Evolutionary conservation across 2,329 filamentous ascomycete genomes (phyloP).

Genomic region (Canariomyces notabilis): DNA sequence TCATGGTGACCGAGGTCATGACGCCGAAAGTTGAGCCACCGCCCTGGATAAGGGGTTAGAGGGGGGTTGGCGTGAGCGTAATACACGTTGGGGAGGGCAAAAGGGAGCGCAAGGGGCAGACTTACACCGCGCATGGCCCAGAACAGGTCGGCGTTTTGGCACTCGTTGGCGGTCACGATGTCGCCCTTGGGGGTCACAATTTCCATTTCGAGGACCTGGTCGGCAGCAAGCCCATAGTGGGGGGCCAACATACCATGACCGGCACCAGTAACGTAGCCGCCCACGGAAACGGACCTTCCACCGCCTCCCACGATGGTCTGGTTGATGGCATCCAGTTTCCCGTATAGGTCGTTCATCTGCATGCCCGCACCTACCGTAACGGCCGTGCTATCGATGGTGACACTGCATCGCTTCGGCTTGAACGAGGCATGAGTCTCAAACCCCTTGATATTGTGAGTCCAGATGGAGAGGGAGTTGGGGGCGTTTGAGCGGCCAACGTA

Average conservation of each 20-base stretch:
- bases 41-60: conserved; percentile 33
- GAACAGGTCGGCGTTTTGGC: conserved; percentile 47
- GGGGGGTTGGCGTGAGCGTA: background rate
- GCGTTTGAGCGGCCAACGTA: conserved; percentile 55
- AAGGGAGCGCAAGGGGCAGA: conserved; percentile 6
- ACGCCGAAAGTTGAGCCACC: conserved; percentile 50
- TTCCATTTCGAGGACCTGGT: conserved; percentile 44
- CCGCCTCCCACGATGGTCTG: conserved; percentile 40
- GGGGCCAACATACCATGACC: conserved; percentile 46
- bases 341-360: conserved; percentile 40
- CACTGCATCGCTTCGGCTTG: conserved; percentile 33
- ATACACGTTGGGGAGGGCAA: background rate
- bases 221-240: conserved; percentile 40
- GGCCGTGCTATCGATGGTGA: conserved; percentile 40
- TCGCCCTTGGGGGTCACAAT: conserved; percentile 42
- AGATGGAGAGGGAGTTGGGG: conserved; percentile 50
- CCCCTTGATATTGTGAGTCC: conserved; percentile 50
- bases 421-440: conserved; percentile 32
- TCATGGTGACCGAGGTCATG: conserved; percentile 43
- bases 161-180: conserved; percentile 38
- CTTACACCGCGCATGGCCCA: conserved; percentile 52
- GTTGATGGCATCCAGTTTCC: conserved; percentile 36
- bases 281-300: conserved; percentile 52
- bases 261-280: conserved; percentile 55
- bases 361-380: conserved; percentile 49